Evolutionary conservation across 768 basidiomycete genomes (phyloP).

Genomic region (Termitomyces sp.): DNA sequence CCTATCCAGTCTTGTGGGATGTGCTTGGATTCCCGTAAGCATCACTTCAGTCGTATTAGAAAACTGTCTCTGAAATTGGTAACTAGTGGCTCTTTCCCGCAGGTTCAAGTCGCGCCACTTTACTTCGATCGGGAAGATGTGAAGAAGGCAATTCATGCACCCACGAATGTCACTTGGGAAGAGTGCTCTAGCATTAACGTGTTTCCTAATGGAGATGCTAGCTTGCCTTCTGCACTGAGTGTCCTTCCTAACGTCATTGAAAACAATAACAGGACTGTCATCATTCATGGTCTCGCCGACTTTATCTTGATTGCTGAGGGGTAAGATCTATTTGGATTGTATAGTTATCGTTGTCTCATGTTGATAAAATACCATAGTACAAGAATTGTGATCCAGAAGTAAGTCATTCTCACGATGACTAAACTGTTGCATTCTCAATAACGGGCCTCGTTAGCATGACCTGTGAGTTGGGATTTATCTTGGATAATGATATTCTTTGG

Average conservation of each 20-base stretch:
- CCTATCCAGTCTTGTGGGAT: neutral
- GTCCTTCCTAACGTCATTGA: slow-evolving; percentile 1
- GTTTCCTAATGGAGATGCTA: neutral
- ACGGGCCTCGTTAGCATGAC: neutral
- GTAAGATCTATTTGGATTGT: neutral
- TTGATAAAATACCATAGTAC: neutral
- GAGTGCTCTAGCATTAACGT: neutral
- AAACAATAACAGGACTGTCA: neutral
- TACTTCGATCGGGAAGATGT: slow-evolving; percentile 1
- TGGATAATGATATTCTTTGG: no score
- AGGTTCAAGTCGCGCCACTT: neutral
- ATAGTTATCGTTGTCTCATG: neutral
- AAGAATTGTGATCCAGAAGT: neutral
- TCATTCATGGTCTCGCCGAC: neutral
- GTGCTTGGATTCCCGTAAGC: slow-evolving; percentile 1
- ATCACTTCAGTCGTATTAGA: neutral
- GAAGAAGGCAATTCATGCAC: neutral
- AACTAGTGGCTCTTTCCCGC: neutral
- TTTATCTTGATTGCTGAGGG: neutral
- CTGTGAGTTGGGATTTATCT: neutral
- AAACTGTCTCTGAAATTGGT: neutral
- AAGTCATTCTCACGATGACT: neutral
- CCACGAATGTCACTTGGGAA: neutral
- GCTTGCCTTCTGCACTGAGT: slow-evolving; percentile 1
- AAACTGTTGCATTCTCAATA: no score